These are phyloP conservation scores for Saccharum spontaneum DNA, from an alignment of 176 grass and related monocot genomes.

Conservation along the genomic window DNA sequence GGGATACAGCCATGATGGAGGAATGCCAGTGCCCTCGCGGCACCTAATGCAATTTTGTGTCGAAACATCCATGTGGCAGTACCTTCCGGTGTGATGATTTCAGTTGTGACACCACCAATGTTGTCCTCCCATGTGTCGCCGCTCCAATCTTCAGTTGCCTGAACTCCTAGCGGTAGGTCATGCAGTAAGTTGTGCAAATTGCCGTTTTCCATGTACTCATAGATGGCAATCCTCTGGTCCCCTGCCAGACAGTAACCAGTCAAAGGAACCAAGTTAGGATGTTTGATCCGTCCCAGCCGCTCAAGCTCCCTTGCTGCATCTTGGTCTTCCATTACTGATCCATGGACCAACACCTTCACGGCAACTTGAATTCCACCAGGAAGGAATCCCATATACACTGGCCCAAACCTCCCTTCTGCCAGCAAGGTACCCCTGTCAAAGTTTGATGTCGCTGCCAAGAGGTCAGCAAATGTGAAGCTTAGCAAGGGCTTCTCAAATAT, in stretches of 20 bases:
- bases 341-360: conserved; percentile 85
- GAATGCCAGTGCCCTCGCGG: conserved; percentile 89
- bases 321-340: conserved; percentile 61
- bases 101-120: conserved; percentile 27
- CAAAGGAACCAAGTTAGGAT: conserved; percentile 86
- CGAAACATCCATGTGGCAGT: conserved; percentile 80
- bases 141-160: conserved; percentile 95
- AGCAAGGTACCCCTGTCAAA: conserved; percentile 90
- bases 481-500: conserved; percentile 96
- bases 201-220: conserved; percentile 97
- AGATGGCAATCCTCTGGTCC: conserved; percentile 88
- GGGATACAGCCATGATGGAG: conserved; percentile 96
- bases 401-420: conserved; percentile 88
- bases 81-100: conserved; percentile 72
- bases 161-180: conserved; percentile 81
- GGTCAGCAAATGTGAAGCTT: conserved; percentile 80
- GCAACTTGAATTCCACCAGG: conserved; percentile 81
- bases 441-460: conserved; percentile 77
- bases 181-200: conserved; percentile 92
- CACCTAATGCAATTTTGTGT: conserved; percentile 82
- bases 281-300: conserved; percentile 81
- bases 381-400: conserved; percentile 89
- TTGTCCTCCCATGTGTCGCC: conserved; percentile 94
- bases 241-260: conserved; percentile 89
- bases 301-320: conserved; percentile 83